Evolutionary conservation across 768 basidiomycete species (phyloP).

Genomic region (Cyathus striatus): DNA sequence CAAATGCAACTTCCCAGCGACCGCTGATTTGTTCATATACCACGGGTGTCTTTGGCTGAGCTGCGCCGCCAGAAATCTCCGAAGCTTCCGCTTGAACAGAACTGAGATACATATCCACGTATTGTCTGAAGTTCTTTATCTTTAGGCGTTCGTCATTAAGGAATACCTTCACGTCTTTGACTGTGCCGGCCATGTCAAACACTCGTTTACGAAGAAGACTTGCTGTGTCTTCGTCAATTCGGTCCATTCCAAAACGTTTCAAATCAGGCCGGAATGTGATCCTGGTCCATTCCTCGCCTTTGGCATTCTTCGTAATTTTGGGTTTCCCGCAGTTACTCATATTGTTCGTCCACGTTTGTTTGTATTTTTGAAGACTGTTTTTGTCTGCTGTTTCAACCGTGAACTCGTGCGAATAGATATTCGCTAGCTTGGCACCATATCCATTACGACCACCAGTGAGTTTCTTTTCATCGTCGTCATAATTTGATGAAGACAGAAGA

Average conservation of each 20-base stretch:
- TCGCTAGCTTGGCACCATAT: conserved; percentile 96
- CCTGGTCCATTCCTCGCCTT: conserved; percentile 85
- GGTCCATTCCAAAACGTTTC: conserved; percentile 84
- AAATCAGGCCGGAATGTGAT: conserved; percentile 94
- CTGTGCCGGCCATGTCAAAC: conserved; percentile 95
- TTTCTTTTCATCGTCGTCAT: conserved; percentile 98
- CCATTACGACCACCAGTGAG: conserved; percentile 98
- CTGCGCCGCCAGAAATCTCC: conserved; percentile 74
- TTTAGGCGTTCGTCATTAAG: conserved; percentile 90
- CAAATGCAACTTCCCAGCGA: conserved; percentile 95
- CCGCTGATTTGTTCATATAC: conserved; percentile 76
- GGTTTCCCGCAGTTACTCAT: conserved; percentile 85
- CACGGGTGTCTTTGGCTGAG: conserved; percentile 67
- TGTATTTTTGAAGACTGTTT: conserved; percentile 82
- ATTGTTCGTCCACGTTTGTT: conserved; percentile 91
- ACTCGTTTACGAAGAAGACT: conserved; percentile 89
- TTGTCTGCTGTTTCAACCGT: conserved; percentile 94
- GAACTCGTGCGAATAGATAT: conserved; percentile 97
- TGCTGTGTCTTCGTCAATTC: conserved; percentile 87
- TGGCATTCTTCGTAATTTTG: conserved; percentile 90
- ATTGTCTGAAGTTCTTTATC: conserved; percentile 94
- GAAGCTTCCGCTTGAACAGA: conserved; percentile 68
- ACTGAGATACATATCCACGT: conserved; percentile 88
- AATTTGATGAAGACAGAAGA: conserved; percentile 91
- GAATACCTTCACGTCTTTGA: conserved; percentile 88